A percentile compares a stretch with the other conserved stretches of the same genome.
Conservation (phyloP, 2,329 filamentous ascomycete genomes). For the Sporothrix inflata region DNA sequence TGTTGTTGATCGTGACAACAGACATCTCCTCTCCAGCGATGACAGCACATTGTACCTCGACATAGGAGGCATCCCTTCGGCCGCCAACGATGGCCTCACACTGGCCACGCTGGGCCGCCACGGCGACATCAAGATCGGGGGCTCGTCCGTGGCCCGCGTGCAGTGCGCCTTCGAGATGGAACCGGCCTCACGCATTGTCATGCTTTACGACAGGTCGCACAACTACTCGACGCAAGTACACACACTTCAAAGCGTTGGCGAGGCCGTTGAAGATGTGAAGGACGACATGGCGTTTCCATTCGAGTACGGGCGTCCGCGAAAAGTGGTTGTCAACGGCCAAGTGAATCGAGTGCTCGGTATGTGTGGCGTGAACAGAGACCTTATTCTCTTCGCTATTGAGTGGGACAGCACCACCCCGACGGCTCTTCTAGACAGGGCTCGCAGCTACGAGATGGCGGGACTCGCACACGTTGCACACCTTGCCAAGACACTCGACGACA, state of each 20-base stretch:
- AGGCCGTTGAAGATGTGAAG: neutral
- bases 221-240: conserved; percentile 2
- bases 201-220: conserved; percentile 5
- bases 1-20: too few species aligned
- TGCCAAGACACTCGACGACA: neutral
- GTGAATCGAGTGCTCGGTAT: neutral
- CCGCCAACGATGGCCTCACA: neutral
- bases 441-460: neutral
- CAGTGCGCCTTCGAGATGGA: neutral
- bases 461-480: neutral
- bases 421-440: neutral
- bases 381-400: neutral
- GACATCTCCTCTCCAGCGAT: neutral
- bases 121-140: neutral
- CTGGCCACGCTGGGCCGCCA: neutral
- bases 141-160: neutral
- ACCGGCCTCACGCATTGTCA: neutral
- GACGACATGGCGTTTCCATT: neutral
- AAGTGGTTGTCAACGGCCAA: neutral
- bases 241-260: neutral
- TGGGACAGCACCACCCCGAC: neutral
- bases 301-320: neutral
- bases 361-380: neutral
- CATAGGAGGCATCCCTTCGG: neutral
- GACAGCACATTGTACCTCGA: too few species aligned